Evolutionary conservation across 2,329 filamentous ascomycete genomes (phyloP).

Genomic region (Neopestalotiopsis sp.): DNA sequence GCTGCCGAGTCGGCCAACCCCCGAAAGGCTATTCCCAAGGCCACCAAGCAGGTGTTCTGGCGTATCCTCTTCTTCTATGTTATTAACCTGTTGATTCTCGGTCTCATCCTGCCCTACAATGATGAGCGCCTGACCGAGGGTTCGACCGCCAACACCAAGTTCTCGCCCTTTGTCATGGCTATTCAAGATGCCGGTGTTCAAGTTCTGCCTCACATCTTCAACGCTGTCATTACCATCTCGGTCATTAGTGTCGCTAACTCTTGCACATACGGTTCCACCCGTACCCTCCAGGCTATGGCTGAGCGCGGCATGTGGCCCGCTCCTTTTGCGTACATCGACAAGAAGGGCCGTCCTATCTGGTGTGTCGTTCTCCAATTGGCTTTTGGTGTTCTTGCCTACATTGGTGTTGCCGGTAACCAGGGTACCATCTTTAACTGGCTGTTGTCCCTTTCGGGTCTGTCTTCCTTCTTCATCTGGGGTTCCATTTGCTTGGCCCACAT

Average conservation of each 20-base stretch:
- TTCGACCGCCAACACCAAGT: conserved; percentile 47
- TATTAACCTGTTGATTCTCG: conserved; percentile 56
- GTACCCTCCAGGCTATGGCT: conserved; percentile 57
- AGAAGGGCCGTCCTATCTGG: conserved; percentile 62
- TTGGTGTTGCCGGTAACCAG: conserved; percentile 51
- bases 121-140: conserved; percentile 46
- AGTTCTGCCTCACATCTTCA: conserved; percentile 58
- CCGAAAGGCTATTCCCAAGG: conserved; percentile 52
- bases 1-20: conserved; percentile 58
- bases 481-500: conserved; percentile 71
- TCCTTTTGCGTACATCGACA: conserved; percentile 66
- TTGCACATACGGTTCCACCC: conserved; percentile 55
- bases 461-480: conserved; percentile 78
- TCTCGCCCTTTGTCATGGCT: conserved; percentile 57
- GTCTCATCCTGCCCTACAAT: conserved; percentile 52
- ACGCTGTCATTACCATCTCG: conserved; percentile 57
- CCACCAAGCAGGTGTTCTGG: conserved; percentile 61
- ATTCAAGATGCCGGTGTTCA: conserved; percentile 56
- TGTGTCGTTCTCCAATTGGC: conserved; percentile 57
- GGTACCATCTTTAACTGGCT: conserved; percentile 66
- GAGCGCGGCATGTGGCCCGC: conserved; percentile 58
- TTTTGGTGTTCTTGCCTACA: conserved; percentile 66
- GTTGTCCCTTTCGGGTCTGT: conserved; percentile 73
- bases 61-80: conserved; percentile 60
- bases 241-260: conserved; percentile 60